Percentiles rank a stretch among this genome's conserved stretches.
phyloP scores from a whole-genome alignment of 108 stramenopile genomes.

The Cylindrotheca closterium region DNA sequence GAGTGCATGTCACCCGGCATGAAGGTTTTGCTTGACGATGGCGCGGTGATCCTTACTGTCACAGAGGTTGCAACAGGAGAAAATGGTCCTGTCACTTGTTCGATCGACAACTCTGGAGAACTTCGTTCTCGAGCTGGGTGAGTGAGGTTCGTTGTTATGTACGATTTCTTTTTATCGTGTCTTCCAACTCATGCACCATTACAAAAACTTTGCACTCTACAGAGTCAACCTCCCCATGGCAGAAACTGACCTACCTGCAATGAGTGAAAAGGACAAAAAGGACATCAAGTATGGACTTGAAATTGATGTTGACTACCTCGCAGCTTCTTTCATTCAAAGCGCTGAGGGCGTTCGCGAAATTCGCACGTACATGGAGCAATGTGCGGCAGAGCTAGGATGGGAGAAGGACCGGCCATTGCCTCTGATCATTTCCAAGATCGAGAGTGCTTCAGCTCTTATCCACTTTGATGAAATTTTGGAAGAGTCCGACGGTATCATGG shows the following conservation, averaged over 20 bases:
- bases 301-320: conserved; percentile 91
- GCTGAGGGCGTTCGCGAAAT: conserved; percentile 86
- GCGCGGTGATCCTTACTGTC: conserved; percentile 88
- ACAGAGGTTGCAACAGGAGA: conserved; percentile 47
- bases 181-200: no score
- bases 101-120: conserved; percentile 79
- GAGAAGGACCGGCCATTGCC: conserved; percentile 59
- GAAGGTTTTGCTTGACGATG: conserved; percentile 96
- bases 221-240: conserved; percentile 97
- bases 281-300: conserved; percentile 89
- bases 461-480: conserved; percentile 90
- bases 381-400: conserved; percentile 71
- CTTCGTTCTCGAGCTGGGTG: conserved; percentile 85
- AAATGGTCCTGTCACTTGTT: conserved; percentile 60
- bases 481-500: conserved; percentile 91
- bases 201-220: no score
- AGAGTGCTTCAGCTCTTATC: conserved; percentile 71
- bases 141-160: no score
- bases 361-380: conserved; percentile 69
- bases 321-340: conserved; percentile 89
- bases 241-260: conserved; percentile 85
- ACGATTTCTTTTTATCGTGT: no score
- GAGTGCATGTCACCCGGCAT: conserved; percentile 71
- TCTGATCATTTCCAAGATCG: conserved; percentile 87
- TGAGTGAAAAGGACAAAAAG: conserved; percentile 84